Percentiles rank a stretch among this genome's conserved stretches.
These are phyloP conservation scores for Xylariaceae sp. DNA, from an alignment of 2,329 filamentous ascomycete genomes.

Conservation along the genomic window DNA sequence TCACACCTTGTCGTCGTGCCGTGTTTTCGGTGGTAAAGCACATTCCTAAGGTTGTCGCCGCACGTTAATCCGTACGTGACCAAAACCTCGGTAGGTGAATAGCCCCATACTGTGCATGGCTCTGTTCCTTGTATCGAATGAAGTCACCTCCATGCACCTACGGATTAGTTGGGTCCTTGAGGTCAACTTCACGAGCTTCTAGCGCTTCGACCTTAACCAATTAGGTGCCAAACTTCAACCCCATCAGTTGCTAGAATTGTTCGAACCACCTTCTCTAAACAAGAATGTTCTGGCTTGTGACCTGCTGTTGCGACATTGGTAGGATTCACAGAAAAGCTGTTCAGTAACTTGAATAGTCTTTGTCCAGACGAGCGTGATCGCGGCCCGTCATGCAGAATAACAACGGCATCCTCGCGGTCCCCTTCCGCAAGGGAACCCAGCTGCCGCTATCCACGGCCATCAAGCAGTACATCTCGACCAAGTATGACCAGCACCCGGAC, in stretches of 20 bases:
- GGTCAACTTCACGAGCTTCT: neutral
- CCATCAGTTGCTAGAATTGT: neutral
- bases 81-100: too few species aligned
- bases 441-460: constrained; percentile 77
- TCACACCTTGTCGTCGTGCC: too few species aligned
- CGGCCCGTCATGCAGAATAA: constrained; percentile 38
- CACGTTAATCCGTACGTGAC: too few species aligned
- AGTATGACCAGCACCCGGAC: constrained; percentile 98
- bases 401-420: constrained; percentile 66
- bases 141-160: neutral
- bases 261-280: neutral
- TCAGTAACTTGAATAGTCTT: neutral
- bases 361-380: neutral
- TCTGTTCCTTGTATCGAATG: neutral
- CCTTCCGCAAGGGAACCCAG: constrained; percentile 79
- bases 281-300: constrained; percentile 6
- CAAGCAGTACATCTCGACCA: constrained; percentile 90
- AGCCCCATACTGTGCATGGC: neutral
- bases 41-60: too few species aligned
- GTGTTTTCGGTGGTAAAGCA: too few species aligned
- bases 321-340: constrained; percentile 1
- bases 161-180: neutral
- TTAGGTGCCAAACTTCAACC: neutral
- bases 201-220: neutral
- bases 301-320: too few species aligned